Conservation (phyloP, 768 basidiomycete species). For the Clavulina sp. region DNA sequence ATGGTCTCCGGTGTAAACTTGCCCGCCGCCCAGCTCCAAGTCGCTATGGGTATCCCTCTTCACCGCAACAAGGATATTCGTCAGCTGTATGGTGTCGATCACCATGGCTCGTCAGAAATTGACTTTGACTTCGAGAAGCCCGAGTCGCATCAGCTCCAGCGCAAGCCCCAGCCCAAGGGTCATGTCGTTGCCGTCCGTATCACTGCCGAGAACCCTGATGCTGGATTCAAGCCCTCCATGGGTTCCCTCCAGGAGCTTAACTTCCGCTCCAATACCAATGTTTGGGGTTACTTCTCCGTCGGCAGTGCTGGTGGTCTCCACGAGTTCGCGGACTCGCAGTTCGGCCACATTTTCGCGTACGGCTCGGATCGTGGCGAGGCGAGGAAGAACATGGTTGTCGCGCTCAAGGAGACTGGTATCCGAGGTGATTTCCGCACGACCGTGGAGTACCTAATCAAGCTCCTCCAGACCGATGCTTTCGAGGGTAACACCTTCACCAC, state of each 20-base stretch:
- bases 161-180: slow-evolving; percentile 91
- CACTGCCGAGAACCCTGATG: slow-evolving; percentile 98
- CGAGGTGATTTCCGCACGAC: slow-evolving; percentile 98
- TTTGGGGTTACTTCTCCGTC: slow-evolving; percentile 99
- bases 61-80: slow-evolving; percentile 93
- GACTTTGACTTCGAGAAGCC: slow-evolving; percentile 94
- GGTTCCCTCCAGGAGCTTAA: slow-evolving; percentile 96
- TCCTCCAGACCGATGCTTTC: slow-evolving; percentile 90
- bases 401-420: slow-evolving; percentile 93
- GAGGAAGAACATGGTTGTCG: slow-evolving; percentile 98
- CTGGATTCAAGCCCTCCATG: slow-evolving; percentile 97
- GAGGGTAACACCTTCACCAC: slow-evolving; percentile 96
- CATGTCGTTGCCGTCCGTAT: slow-evolving; percentile 99
- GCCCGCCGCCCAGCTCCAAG: slow-evolving; percentile 89
- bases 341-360: slow-evolving; percentile 98
- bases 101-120: slow-evolving; percentile 75
- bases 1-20: slow-evolving; percentile 99
- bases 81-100: slow-evolving; percentile 85
- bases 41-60: slow-evolving; percentile 96
- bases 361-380: slow-evolving; percentile 91
- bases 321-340: slow-evolving; percentile 98
- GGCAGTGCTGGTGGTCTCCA: slow-evolving; percentile 89
- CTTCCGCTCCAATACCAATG: slow-evolving; percentile 97
- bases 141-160: slow-evolving; percentile 71
- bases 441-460: slow-evolving; percentile 96